A percentile compares a stretch with the other conserved stretches of the same genome.
Conservation (phyloP, 176 grass and related monocot species). For the Themeda triandra region DNA sequence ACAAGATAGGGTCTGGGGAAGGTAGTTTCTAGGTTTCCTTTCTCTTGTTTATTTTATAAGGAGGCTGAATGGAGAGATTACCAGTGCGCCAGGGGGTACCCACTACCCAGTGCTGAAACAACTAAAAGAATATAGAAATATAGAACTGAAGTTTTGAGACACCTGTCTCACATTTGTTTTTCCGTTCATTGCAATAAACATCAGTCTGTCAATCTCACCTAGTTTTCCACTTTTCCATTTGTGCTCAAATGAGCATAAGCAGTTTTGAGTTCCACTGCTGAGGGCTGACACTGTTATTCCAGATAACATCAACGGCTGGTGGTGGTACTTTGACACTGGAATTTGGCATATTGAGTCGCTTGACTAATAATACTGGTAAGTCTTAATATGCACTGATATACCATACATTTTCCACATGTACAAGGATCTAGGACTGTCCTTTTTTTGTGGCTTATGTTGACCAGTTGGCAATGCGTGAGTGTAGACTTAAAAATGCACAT, state of each 20-base stretch:
- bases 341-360: constrained; percentile 86
- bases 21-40: background rate
- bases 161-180: background rate
- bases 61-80: background rate
- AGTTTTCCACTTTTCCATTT: background rate
- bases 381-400: background rate
- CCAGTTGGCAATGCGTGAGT: background rate
- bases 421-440: no score
- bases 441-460: background rate
- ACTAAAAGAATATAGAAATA: background rate
- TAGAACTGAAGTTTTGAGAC: background rate
- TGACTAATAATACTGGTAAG: constrained; percentile 81
- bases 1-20: background rate
- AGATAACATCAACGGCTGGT: constrained; percentile 98
- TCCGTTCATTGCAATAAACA: background rate
- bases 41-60: background rate
- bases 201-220: background rate
- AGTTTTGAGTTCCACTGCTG: constrained; percentile 14
- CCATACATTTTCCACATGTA: no score
- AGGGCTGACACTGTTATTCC: constrained; percentile 32
- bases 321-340: constrained; percentile 96
- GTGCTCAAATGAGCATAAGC: background rate
- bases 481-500: background rate
- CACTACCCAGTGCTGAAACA: background rate
- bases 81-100: background rate